Percentiles rank a stretch among this genome's conserved stretches.
phyloP scores from a whole-genome alignment of 352 stramenopile species.

The Globisporangium rhizosaccharum region DNA sequence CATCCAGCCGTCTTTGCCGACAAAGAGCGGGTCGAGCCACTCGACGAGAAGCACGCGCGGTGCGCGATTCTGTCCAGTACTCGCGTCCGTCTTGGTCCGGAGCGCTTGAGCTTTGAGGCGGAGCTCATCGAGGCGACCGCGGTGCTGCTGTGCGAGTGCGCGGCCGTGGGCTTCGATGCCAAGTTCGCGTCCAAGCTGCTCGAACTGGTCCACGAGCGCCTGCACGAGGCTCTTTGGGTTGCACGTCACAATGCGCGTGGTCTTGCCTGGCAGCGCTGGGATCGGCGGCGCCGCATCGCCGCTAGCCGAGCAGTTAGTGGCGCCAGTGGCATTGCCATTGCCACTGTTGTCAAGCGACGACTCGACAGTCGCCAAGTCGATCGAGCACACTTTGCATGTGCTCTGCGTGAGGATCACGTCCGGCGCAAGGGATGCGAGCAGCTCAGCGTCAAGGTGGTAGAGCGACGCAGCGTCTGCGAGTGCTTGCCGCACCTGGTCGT shows the following conservation, averaged over 20 bases:
- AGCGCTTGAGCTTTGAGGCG: slow-evolving; percentile 13
- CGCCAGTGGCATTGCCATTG: neutral
- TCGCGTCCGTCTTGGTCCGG: neutral
- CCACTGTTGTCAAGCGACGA: slow-evolving; percentile 3
- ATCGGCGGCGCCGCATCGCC: slow-evolving; percentile 3
- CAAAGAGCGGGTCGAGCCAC: slow-evolving; percentile 68
- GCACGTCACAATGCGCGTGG: slow-evolving; percentile 37
- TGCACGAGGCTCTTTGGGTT: slow-evolving; percentile 42
- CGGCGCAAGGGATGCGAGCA: slow-evolving; percentile 33
- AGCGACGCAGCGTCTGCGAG: slow-evolving; percentile 46
- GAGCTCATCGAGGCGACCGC: slow-evolving; percentile 20
- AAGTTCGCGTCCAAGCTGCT: slow-evolving; percentile 42
- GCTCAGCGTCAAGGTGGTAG: slow-evolving; percentile 48
- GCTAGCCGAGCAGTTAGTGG: neutral
- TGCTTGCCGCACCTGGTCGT: slow-evolving; percentile 55
- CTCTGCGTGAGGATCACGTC: slow-evolving; percentile 75
- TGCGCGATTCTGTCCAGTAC: neutral
- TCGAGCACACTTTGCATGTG: slow-evolving; percentile 68
- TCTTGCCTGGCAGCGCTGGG: slow-evolving; percentile 14
- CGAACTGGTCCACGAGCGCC: slow-evolving; percentile 43
- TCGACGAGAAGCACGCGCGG: slow-evolving; percentile 53
- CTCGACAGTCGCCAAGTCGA: slow-evolving; percentile 53
- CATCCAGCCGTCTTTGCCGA: slow-evolving; percentile 62
- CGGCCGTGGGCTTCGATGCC: slow-evolving; percentile 31
- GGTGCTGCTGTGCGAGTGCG: slow-evolving; percentile 28